Conservation (phyloP, 768 basidiomycete genomes). For the Scleroderma citrinum region DNA sequence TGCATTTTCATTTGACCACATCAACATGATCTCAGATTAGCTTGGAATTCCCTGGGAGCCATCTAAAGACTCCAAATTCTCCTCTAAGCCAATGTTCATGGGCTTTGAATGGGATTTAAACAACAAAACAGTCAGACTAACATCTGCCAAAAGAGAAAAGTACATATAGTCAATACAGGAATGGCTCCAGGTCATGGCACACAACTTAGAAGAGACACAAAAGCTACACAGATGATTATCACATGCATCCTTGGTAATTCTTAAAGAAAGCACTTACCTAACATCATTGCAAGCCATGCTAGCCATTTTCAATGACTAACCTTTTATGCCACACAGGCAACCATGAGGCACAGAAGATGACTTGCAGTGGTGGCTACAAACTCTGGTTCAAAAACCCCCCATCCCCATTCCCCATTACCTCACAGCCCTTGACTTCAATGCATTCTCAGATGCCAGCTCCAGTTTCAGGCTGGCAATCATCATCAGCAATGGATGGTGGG, state of each 20-base stretch:
- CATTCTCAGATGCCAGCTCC: constrained; percentile 40
- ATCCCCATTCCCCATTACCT: constrained; percentile 22
- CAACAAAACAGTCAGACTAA: background rate
- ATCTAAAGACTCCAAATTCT: constrained; percentile 13
- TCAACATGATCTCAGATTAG: background rate
- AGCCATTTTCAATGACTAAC: constrained; percentile 19
- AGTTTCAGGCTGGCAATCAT: constrained; percentile 30
- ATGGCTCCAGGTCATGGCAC: background rate
- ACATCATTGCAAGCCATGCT: constrained; percentile 35
- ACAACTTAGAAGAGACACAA: background rate
- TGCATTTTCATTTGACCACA: constrained; percentile 14
- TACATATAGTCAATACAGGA: constrained; percentile 3
- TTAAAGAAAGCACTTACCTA: constrained; percentile 33
- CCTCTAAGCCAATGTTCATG: constrained; percentile 14
- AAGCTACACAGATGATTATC: constrained; percentile 33
- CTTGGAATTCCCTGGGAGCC: constrained; percentile 13
- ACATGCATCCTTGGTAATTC: constrained; percentile 29
- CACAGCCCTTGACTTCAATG: constrained; percentile 19
- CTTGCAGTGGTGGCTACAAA: background rate
- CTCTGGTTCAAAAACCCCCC: background rate
- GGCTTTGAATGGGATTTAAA: constrained; percentile 31
- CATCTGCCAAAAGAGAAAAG: background rate
- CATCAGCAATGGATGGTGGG: constrained; percentile 26
- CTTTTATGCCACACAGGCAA: constrained; percentile 22
- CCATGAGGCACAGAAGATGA: constrained; percentile 13